Base-by-base conservation (phyloP, 192 early-diverging fungal species). In the Linnemannia elongata region DNA sequence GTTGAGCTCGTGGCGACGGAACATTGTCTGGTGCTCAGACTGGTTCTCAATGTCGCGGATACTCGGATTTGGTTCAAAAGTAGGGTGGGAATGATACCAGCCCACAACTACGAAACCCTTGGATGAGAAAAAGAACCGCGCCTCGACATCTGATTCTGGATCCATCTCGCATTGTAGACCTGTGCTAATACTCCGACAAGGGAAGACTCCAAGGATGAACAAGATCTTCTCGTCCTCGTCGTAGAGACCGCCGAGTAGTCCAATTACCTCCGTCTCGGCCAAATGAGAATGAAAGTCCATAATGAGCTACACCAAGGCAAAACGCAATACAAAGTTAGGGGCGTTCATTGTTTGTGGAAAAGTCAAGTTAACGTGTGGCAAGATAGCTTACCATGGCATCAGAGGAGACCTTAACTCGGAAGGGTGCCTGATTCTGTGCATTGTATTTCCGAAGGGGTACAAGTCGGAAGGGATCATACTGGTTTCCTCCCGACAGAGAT, bases 11-110 rank as follows among this genome's bases (percentile, higher is more conserved):
- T 91, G 89, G 77, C 93, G 90, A 78, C 95, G 96, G 42, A 97
- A 92, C 79, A 89, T 83, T 82, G 90, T 39, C 92, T 99, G 98
- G 90, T 99, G 96, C 2, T 92, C 91, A 69, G 91, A 92, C 90
- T 99, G 97, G 77, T 94, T 98, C 87, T 96, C 95, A 79, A 98
- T 95, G 84, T 99, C 98, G 82, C 96, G 92, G 20, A 97, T 93
- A 66, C 95, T 96, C 47, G 98, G 98, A 52, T 93, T 93, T 7
- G 97, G 94, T 54, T 96, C 96, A 80, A 99, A 99, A 0, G 96
- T 96, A 44, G 98, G 97, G 87, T 99, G 98, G 47, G 97, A 98
- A 85, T 99, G 98, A 90, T 97, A 99, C 98, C 98, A 99, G 71
- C 97, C 97, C 42, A 98, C 97, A 1, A 96, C 95, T 30, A 84